A percentile compares a stretch with the other conserved stretches of the same genome.
These are phyloP conservation scores for Malbranchea zuffiana DNA, from an alignment of 2,329 filamentous ascomycete species.

Conservation along the genomic window DNA sequence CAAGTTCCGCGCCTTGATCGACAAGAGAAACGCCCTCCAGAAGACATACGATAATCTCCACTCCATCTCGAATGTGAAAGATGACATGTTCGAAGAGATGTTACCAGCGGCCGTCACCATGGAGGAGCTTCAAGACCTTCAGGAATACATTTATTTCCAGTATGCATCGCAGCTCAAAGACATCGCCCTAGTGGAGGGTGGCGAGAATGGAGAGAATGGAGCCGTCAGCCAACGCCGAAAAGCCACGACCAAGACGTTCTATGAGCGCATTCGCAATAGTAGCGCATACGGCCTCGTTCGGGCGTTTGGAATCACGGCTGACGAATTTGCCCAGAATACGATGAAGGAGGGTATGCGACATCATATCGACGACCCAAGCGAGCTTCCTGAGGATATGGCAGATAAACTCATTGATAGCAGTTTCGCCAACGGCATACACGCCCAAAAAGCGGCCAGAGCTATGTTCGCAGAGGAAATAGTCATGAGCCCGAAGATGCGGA, in stretches of 20 bases:
- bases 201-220: conserved; percentile 41
- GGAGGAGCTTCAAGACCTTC: conserved; percentile 91
- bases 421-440: conserved; percentile 63
- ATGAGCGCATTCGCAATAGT: conserved; percentile 72
- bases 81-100: conserved; percentile 70
- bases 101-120: conserved; percentile 69
- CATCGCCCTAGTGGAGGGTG: conserved; percentile 50
- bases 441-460: conserved; percentile 67
- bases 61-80: conserved; percentile 53
- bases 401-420: conserved; percentile 62
- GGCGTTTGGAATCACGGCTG: conserved; percentile 80
- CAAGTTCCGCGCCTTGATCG: conserved; percentile 84
- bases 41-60: conserved; percentile 67
- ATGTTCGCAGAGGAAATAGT: conserved; percentile 89
- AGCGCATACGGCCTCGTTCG: conserved; percentile 73
- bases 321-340: conserved; percentile 78
- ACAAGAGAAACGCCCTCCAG: conserved; percentile 79
- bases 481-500: conserved; percentile 78
- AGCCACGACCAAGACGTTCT: conserved; percentile 67
- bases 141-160: conserved; percentile 93
- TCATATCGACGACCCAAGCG: conserved; percentile 72
- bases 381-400: conserved; percentile 74
- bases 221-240: conserved; percentile 67
- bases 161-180: conserved; percentile 79
- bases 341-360: conserved; percentile 66